These are phyloP conservation scores for Saccharomycodes ludwigii DNA, from an alignment of 805 yeast species.

Conservation along the genomic window DNA sequence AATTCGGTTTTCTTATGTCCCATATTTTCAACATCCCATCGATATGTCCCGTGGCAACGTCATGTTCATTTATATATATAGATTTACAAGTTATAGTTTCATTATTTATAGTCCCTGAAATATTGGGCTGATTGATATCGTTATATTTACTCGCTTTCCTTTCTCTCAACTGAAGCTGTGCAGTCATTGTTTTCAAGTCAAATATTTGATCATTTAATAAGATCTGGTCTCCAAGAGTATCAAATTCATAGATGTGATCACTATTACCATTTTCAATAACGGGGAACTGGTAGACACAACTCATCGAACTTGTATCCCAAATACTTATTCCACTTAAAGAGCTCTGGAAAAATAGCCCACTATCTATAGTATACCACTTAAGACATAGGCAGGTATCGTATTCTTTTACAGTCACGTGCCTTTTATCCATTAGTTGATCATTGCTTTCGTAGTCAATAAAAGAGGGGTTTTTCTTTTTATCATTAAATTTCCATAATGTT, in stretches of 20 bases:
- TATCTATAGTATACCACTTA: slow-evolving; percentile 1
- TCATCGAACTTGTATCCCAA: slow-evolving; percentile 1
- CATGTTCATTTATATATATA: too few species aligned
- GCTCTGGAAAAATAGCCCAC: slow-evolving; percentile 1
- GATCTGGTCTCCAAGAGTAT: neutral
- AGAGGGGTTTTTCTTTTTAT: neutral
- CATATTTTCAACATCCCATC: neutral
- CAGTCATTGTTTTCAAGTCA: neutral
- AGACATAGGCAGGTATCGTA: neutral
- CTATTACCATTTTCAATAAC: neutral
- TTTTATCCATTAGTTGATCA: neutral
- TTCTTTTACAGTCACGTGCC: neutral
- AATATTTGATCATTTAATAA: neutral
- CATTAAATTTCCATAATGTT: slow-evolving; percentile 1
- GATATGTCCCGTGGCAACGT: neutral
- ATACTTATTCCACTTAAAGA: neutral
- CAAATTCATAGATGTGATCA: neutral
- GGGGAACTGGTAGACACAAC: neutral
- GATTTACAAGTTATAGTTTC: too few species aligned
- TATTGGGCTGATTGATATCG: neutral
- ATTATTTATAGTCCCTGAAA: neutral
- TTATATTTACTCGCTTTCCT: neutral
- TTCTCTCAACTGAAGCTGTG: neutral
- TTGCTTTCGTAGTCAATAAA: neutral
- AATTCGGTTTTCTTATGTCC: neutral